Conservation (phyloP, 2,329 filamentous ascomycete genomes). For the Talaromyces sp. region DNA sequence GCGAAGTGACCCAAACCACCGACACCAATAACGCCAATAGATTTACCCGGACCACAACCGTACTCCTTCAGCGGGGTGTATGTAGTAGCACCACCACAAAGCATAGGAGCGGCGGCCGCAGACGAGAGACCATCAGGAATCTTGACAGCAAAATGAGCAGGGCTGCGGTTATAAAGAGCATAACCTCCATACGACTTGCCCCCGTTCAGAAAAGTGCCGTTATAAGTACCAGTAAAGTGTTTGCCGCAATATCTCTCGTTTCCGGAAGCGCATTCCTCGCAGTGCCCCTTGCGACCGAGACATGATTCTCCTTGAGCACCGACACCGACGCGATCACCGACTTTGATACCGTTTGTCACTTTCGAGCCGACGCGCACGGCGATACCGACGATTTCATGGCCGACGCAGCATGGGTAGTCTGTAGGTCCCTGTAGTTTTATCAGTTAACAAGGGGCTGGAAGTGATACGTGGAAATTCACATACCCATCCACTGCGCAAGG, state of each 20-base stretch:
- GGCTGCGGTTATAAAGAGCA: conserved; percentile 54
- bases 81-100: conserved; percentile 74
- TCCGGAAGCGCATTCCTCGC: conserved; percentile 52
- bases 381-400: conserved; percentile 63
- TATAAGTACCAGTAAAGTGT: conserved; percentile 30
- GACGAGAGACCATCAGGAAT: conserved; percentile 53
- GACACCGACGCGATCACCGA: conserved; percentile 48
- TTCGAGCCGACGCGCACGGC: conserved; percentile 55
- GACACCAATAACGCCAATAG: conserved; percentile 68
- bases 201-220: conserved; percentile 45
- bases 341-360: conserved; percentile 25
- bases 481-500: conserved; percentile 49
- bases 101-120: conserved; percentile 63
- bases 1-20: conserved; percentile 54
- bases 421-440: conserved; percentile 25
- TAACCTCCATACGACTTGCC: conserved; percentile 66
- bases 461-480: conserved; percentile 10
- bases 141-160: conserved; percentile 57
- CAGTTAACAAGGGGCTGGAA: background rate
- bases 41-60: conserved; percentile 66
- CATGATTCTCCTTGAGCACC: conserved; percentile 61
- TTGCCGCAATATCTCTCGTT: conserved; percentile 36
- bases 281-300: conserved; percentile 42
- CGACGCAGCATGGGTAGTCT: conserved; percentile 51
- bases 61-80: conserved; percentile 68